Evolutionary conservation across 2,329 filamentous ascomycete species (phyloP), one percentile per base, ranked within the genome.

Genomic region (Fusarium coffeatum): DNA sequence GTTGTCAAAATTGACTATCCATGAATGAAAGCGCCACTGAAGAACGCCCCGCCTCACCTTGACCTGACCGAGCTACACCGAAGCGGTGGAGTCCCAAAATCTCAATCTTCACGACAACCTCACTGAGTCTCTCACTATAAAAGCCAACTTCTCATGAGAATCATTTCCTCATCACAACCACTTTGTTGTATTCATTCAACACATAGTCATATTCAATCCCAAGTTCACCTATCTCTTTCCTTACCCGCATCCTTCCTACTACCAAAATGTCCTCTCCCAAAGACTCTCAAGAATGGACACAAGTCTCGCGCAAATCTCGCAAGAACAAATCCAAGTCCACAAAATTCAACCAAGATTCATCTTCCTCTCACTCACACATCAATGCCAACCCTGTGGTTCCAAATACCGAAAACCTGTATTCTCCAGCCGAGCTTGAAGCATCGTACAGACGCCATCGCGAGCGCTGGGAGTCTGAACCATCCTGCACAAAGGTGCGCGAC

Each of bases 401-500:
- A 13, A 66, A 55, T 49, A 69, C 68, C 40, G 49, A 55, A 4
- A 59, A 68, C 49, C 59, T 70, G 28, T 65, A 70, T 28, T 64
- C 75, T 25, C 68, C 73, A 8, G 47, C 68, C 12, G 78, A 77
- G 12, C 75, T 81, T 71, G 27, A 59, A 68, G 48, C 78, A 80
- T 41, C 23, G 43, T 78, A 80, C 63, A 63, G 56, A 42, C 63
- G 54, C 8, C 56, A 78, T 46, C 72, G 74, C 20, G 12, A 66
- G 28, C 71, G 74, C n/a, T 80, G 77, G 76, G 71, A 74, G 37
- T 48, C 69, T 3, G 76, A 74, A 2, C 32, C 71, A 0, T 72
- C 71, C 23, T 80, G 77, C 67, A 50, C 59, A 2, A 66, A 67
- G 9, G 76, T 88, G 6, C 71, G 74, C 8, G 68, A 74, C 1